Conservation (phyloP, 1,284 basidiomycete genomes). For the Phaffia rhodozyma region DNA sequence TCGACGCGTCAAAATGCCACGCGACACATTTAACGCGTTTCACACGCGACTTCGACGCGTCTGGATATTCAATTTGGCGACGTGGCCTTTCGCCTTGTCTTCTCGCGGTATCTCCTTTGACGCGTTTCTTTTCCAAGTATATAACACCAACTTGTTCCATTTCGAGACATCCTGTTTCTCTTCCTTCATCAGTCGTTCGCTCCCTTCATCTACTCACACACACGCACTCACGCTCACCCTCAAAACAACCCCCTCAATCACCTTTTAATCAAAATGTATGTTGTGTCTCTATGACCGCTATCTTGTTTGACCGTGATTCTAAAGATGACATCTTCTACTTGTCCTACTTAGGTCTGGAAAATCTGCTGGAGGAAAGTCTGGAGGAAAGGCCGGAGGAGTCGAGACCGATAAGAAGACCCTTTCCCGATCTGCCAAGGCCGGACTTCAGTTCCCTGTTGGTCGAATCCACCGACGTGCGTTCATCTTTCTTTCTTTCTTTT, state of each 20-base stretch:
- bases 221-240: too few species aligned
- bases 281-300: too few species aligned
- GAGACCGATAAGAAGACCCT: slow-evolving; percentile 40
- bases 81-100: neutral
- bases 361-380: slow-evolving; percentile 13
- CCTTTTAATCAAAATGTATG: too few species aligned
- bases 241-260: too few species aligned
- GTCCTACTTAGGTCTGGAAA: neutral
- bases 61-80: slow-evolving; percentile 16
- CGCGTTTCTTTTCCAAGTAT: too few species aligned
- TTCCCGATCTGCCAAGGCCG: slow-evolving; percentile 67
- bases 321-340: slow-evolving; percentile 39
- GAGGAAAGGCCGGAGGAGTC: slow-evolving; percentile 26
- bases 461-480: slow-evolving; percentile 26
- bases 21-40: slow-evolving; percentile 1
- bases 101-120: neutral
- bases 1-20: neutral
- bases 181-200: neutral
- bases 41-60: slow-evolving; percentile 27
- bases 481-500: neutral
- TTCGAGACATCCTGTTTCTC: neutral
- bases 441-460: slow-evolving; percentile 34
- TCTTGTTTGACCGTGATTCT: neutral
- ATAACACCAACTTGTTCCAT: too few species aligned
- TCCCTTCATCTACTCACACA: neutral